Conservation (phyloP, 1,284 basidiomycete genomes). For the Ustilago nuda region DNA sequence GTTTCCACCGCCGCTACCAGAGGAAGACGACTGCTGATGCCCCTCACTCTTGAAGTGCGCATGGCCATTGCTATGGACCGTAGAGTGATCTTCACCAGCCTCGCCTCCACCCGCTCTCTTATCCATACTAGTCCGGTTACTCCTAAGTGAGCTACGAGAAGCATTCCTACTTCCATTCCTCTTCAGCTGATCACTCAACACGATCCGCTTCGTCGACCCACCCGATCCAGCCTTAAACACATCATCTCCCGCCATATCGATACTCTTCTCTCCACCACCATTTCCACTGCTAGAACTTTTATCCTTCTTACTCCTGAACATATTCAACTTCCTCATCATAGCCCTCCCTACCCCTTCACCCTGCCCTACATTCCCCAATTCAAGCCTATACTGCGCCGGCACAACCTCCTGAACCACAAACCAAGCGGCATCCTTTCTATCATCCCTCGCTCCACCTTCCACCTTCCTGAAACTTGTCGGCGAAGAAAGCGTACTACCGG, state of each 20-base stretch:
- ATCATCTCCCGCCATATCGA: conserved; percentile 27
- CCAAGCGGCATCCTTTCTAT: conserved; percentile 63
- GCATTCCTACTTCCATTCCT: conserved; percentile 23
- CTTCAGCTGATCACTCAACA: conserved; percentile 45
- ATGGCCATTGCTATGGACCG: conserved; percentile 8
- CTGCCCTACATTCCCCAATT: conserved; percentile 52
- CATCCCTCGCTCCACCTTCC: conserved; percentile 34
- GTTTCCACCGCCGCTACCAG: conserved; percentile 3
- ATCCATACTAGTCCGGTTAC: conserved; percentile 19
- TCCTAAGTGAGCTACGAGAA: conserved; percentile 20
- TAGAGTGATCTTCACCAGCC: background rate
- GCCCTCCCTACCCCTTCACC: conserved; percentile 49
- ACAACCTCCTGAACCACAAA: conserved; percentile 66
- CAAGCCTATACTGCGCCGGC: conserved; percentile 61
- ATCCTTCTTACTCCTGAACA: conserved; percentile 52
- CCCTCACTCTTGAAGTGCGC: conserved; percentile 32
- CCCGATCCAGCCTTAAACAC: conserved; percentile 54
- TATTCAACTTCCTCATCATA: conserved; percentile 65
- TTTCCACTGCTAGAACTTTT: conserved; percentile 24
- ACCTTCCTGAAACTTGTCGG: conserved; percentile 35
- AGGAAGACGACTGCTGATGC: background rate
- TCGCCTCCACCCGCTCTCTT: conserved; percentile 6
- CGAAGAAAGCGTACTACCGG: conserved; percentile 29
- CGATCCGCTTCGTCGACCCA: conserved; percentile 54
- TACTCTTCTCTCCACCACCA: conserved; percentile 4